Conservation (phyloP, 2,329 filamentous ascomycete species). For the Fusarium oligoseptatum region DNA sequence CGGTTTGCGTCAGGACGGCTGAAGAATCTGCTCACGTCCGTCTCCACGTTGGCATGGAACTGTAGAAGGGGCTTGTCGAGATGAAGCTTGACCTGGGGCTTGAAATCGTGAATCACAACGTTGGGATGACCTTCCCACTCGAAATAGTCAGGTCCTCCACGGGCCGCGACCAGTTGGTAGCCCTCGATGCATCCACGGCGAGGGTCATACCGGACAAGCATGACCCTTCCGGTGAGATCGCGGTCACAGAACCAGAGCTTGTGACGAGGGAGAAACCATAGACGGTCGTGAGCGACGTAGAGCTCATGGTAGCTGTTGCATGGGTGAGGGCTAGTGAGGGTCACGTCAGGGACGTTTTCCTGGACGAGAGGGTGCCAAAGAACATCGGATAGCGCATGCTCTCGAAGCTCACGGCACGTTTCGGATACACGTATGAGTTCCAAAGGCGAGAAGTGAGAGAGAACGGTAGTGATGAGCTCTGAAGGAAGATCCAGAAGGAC, state of each 20-base stretch:
- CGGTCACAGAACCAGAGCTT: slow-evolving; percentile 90
- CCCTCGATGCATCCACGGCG: slow-evolving; percentile 82
- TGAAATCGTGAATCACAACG: slow-evolving; percentile 79
- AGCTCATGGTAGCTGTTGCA: slow-evolving; percentile 77
- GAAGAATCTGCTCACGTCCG: slow-evolving; percentile 36
- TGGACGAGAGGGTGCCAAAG: slow-evolving; percentile 81
- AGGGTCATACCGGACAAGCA: slow-evolving; percentile 83
- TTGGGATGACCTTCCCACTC: slow-evolving; percentile 74
- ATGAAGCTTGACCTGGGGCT: slow-evolving; percentile 78
- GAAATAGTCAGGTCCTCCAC: slow-evolving; percentile 66
- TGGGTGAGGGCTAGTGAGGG: slow-evolving; percentile 68
- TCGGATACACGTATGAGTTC: slow-evolving; percentile 72
- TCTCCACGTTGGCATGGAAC: slow-evolving; percentile 55
- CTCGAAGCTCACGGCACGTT: slow-evolving; percentile 72
- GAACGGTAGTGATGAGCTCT: slow-evolving; percentile 81
- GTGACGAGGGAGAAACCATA: slow-evolving; percentile 85
- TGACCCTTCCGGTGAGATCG: slow-evolving; percentile 78
- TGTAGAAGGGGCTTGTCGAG: slow-evolving; percentile 79
- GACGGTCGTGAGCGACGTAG: slow-evolving; percentile 79
- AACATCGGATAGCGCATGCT: slow-evolving; percentile 73
- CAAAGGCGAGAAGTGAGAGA: slow-evolving; percentile 73
- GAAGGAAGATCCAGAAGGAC: slow-evolving; percentile 72
- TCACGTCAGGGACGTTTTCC: slow-evolving; percentile 70
- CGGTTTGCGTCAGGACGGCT: slow-evolving; percentile 49
- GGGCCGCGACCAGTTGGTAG: slow-evolving; percentile 79